Base-by-base conservation (phyloP, 306 rosid species). In the Glycine tomentella region DNA sequence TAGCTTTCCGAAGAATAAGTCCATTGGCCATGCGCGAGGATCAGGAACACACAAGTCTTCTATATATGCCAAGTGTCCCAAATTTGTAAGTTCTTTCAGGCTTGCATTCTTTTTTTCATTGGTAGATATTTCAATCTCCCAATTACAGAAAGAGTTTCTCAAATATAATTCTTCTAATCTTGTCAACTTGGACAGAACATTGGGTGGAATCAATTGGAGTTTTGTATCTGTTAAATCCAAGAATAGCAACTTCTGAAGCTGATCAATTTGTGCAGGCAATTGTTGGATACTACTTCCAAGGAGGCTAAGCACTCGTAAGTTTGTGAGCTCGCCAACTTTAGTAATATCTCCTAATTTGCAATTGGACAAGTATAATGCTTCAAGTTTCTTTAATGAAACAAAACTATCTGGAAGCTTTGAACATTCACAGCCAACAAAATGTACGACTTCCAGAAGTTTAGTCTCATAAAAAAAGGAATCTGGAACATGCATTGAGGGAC, bases 141-240 rank as follows among this genome's bases (percentile, higher is more conserved):
- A 65, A 40, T 65, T 65, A 40, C 3, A 6, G 8, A 65, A 65
- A 6, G 71, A 65, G 7, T 65, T 65, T 65, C 50, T 65, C 71
- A 65, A 65, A 65, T 65, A 65, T 65, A 65, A 14, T 40, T 65
- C 71, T 65, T 65, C 71, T 42, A 65, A 40, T 12, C 71, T 65
- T 13, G 50, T 8, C 44, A 65, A 40, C 2, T 65, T 65, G 17
- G 71, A 65, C 13, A 65, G 31, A 42, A 65, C 50, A 65, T 40
- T 14, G 31, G 50, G 12, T 38, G 71, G 71, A 65, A 65, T 13
- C 31, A 65, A 50, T 38, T 65, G 11, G 31, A 65, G 50, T 14
- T n/a, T 0, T 40, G 71, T 65, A 8, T 65, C 50, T 40, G 7
- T 65, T 15, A 65, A 65, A 65, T 65, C 71, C 50, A 65, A 65